These are phyloP conservation scores for Piper betle DNA, from an alignment of 164 flowering plant species.

Conservation along the genomic window DNA sequence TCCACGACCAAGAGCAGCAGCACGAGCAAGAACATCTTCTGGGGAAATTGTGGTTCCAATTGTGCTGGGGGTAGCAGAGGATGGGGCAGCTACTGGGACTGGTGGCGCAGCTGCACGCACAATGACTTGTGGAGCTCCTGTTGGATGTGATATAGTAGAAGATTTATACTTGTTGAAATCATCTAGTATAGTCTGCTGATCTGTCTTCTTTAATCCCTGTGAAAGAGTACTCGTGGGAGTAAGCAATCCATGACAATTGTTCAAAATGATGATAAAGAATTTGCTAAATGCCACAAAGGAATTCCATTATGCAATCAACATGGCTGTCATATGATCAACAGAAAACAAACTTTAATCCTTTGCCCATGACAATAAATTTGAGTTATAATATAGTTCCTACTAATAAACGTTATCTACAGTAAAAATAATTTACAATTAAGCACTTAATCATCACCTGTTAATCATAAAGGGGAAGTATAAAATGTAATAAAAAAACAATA, in stretches of 20 bases:
- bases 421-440: no score
- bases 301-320: not conserved
- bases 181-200: constrained; percentile 84
- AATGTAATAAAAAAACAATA: no score
- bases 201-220: constrained; percentile 85
- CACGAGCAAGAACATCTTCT: constrained; percentile 88
- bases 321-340: not conserved
- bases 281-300: not conserved
- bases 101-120: constrained; percentile 22
- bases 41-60: constrained; percentile 27
- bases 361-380: no score
- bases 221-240: not conserved
- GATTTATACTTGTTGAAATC: constrained; percentile 73
- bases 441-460: no score
- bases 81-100: constrained; percentile 15
- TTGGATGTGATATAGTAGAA: constrained; percentile 48
- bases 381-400: no score
- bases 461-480: no score
- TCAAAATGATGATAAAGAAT: no score
- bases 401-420: no score
- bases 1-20: constrained; percentile 96
- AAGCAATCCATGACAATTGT: not conserved
- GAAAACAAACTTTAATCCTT: not conserved
- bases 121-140: constrained; percentile 18
- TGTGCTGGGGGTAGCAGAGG: constrained; percentile 28